Conservation (phyloP, 345 rosid genomes). For the Arabis hirsuta region DNA sequence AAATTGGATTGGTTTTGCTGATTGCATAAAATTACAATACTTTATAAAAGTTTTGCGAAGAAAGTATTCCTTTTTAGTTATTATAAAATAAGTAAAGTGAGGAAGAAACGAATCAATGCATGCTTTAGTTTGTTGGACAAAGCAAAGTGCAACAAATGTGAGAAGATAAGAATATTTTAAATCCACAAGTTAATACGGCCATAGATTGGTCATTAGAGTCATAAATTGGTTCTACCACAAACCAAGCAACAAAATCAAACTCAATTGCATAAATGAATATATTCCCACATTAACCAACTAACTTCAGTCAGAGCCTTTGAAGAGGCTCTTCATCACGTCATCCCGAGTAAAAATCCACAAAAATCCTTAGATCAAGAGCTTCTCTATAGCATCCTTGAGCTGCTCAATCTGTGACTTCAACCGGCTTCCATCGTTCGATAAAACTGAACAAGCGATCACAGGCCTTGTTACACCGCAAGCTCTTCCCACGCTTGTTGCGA, state of each 20-base stretch:
- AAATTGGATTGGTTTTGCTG: constrained; percentile 15
- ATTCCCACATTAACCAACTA: too few relatives aligned
- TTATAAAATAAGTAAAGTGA: not conserved
- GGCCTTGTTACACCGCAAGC: constrained; percentile 93
- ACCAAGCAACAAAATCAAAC: constrained; percentile 18
- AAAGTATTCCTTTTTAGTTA: not conserved
- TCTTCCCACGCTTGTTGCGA: constrained; percentile 83
- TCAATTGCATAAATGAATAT: constrained; percentile 3
- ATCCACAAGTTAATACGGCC: not conserved
- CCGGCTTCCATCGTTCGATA: constrained; percentile 75
- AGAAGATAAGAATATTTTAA: constrained; percentile 27
- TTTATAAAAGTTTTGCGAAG: not conserved
- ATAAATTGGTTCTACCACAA: not conserved
- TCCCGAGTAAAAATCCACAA: not conserved
- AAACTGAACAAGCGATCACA: constrained; percentile 84
- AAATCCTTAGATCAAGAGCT: constrained; percentile 64
- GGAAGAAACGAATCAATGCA: constrained; percentile 40
- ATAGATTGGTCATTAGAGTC: not conserved
- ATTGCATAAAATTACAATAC: constrained; percentile 16
- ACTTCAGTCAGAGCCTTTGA: too few relatives aligned
- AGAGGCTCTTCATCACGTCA: constrained; percentile 74
- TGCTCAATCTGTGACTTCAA: constrained; percentile 79
- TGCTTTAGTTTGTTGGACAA: constrained; percentile 28
- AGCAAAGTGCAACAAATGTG: constrained; percentile 22
- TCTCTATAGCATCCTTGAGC: constrained; percentile 91